Base-by-base conservation (phyloP, 1,284 basidiomycete species). In the Apiotrichum veenhuisii region DNA sequence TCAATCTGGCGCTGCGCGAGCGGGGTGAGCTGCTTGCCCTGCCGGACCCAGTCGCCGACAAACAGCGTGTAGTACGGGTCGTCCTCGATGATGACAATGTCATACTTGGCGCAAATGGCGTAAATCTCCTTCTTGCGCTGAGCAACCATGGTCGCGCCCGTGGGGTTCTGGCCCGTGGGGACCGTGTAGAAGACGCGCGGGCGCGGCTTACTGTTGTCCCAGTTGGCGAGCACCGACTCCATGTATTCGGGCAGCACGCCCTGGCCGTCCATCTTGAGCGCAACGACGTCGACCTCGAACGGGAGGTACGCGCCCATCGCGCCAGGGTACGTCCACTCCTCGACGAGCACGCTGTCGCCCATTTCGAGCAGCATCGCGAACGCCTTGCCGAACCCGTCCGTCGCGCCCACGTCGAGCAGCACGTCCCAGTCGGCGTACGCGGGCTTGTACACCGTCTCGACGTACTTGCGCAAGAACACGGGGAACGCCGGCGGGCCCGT, bases 61-160 rank as follows among this genome's bases (percentile, higher is more conserved):
- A 48, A 57, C 11, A 91, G 78, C 78, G 88, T 88, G 72, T 84
- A 90, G 75, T 91, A 91, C 10, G 88, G 89, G 74, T 90, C 88
- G 64, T 89, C 87, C 76, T 90, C 87, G 55, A 85, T 82, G 60
- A 88, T 87, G 62, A 88, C 83, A 20, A 87, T 66, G 63, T 89
- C 86, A 72, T 84, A 91, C 76, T 89, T 86, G 52, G 86, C 83
- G 61, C 87, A 88, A 56, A 91, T 80, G 27, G 84, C 82, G 73
- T 92, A 92, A 54, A 92, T 87, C 52, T 82, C 83, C 73, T 86
- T 83, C 79, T 91, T 91, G 63, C 89, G 80, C 55, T 80, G 71
- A 4, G 76, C 72, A n/a, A 80, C 75, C 83, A 87, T 86, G 0
- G 86, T 87, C 1, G 84, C 80, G 36, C 89, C 89, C 8, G 85